Conservation (phyloP, 2,329 filamentous ascomycete species). For the Verticillium nonalfalfae region DNA sequence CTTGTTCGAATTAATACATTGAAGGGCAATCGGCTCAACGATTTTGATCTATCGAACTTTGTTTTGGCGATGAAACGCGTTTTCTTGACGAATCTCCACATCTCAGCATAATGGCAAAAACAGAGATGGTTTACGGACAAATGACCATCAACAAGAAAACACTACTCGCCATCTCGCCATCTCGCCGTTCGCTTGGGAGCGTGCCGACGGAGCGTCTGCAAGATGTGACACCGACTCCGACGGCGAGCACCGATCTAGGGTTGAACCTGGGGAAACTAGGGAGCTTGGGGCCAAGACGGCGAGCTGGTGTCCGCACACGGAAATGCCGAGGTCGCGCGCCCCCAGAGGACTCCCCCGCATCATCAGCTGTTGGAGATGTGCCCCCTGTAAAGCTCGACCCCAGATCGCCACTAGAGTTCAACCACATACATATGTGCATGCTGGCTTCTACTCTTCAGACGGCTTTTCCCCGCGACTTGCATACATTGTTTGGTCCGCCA, state of each 20-base stretch:
- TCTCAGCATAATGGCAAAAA: neutral
- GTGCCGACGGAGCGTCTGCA: neutral
- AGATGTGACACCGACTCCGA: neutral
- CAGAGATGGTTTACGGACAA: neutral
- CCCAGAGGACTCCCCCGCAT: neutral
- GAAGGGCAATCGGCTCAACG: neutral
- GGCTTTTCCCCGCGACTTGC: neutral
- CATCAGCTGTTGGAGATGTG: neutral
- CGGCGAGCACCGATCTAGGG: neutral
- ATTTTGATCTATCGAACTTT: neutral
- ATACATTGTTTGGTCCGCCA: constrained; percentile 3
- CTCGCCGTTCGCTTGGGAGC: neutral
- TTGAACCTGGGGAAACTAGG: neutral
- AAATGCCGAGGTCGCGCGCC: constrained; percentile 22
- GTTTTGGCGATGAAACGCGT: neutral
- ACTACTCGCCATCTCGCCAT: neutral
- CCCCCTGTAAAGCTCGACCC: neutral
- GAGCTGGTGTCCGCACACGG: constrained; percentile 22
- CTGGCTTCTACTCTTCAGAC: neutral
- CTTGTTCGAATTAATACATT: neutral
- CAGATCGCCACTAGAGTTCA: neutral
- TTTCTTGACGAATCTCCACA: too few relatives aligned
- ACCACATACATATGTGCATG: neutral
- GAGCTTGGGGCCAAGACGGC: neutral
- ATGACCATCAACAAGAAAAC: too few relatives aligned